phyloP scores from a whole-genome alignment of 176 grass and related monocot species.

The Oryza meyeriana region DNA sequence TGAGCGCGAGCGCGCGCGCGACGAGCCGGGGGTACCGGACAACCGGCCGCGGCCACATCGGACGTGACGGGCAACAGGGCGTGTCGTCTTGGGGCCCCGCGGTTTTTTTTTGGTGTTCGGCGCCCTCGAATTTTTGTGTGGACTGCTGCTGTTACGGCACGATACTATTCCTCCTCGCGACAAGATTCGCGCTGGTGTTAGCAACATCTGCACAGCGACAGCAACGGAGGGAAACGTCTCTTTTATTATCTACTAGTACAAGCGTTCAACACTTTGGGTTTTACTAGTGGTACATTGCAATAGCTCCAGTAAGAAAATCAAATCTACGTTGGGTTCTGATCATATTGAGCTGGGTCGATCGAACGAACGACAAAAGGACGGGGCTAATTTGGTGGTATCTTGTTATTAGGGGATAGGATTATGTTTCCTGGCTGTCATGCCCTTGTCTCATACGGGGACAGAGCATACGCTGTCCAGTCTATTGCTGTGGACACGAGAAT shows the following conservation, averaged over 20 bases:
- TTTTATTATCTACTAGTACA: neutral
- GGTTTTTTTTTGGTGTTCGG: neutral
- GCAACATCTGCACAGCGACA: neutral
- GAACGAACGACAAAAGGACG: neutral
- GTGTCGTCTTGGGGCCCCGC: neutral
- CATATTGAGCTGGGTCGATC: neutral
- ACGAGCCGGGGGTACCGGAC: neutral
- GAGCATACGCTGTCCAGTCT: neutral
- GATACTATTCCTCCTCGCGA: neutral
- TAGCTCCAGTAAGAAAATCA: neutral
- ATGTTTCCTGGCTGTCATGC: neutral
- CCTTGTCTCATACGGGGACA: neutral
- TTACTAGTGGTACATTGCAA: neutral
- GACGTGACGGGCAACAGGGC: neutral
- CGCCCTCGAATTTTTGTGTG: too few species aligned
- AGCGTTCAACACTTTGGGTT: too few species aligned
- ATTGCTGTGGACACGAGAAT: conserved; percentile 4
- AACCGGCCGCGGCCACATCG: neutral
- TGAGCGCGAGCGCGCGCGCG: neutral
- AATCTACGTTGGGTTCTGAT: neutral
- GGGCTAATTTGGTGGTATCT: neutral
- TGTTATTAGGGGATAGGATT: neutral
- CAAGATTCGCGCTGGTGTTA: neutral
- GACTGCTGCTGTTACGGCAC: neutral
- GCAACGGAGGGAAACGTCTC: neutral